A percentile compares a stretch with the other conserved stretches of the same genome.
Evolutionary conservation across 1,284 basidiomycete genomes (phyloP).

Genomic region (Schizophyllum amplum): DNA sequence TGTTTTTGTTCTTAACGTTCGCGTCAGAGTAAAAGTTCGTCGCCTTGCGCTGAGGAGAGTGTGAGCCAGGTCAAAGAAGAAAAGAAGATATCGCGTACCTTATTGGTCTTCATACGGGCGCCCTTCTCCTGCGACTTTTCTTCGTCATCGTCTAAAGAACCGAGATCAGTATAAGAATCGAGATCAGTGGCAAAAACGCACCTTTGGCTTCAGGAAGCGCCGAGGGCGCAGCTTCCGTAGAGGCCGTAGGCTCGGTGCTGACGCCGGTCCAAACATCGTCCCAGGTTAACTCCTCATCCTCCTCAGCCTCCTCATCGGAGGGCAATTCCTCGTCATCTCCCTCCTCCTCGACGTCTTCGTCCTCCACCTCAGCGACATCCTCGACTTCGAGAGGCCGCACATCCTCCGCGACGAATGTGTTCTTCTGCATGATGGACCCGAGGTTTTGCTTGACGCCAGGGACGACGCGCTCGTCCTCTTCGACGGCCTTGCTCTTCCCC

Average conservation of each 20-base stretch:
- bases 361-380: conserved; percentile 22
- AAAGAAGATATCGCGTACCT: conserved; percentile 33
- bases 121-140: conserved; percentile 43
- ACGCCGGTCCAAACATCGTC: conserved; percentile 54
- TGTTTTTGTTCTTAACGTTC: conserved; percentile 88
- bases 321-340: conserved; percentile 19
- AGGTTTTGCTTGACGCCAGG: conserved; percentile 68
- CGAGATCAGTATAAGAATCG: conserved; percentile 12
- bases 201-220: conserved; percentile 5
- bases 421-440: conserved; percentile 79
- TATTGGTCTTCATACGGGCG: conserved; percentile 84
- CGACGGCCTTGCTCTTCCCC: conserved; percentile 28
- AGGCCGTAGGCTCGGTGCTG: conserved; percentile 22
- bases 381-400: conserved; percentile 48
- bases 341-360: conserved; percentile 19
- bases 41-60: conserved; percentile 61
- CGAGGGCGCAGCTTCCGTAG: conserved; percentile 15
- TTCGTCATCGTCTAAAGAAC: conserved; percentile 27
- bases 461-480: conserved; percentile 23
- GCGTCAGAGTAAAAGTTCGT: conserved; percentile 85
- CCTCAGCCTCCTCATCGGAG: conserved; percentile 29
- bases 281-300: conserved; percentile 47
- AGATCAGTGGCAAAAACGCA: not conserved
- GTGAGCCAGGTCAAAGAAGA: conserved; percentile 8
- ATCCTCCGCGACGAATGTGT: conserved; percentile 70